These are phyloP conservation scores for Aspergillus phoenicis DNA, from an alignment of 2,329 filamentous ascomycete genomes.

Conservation along the genomic window DNA sequence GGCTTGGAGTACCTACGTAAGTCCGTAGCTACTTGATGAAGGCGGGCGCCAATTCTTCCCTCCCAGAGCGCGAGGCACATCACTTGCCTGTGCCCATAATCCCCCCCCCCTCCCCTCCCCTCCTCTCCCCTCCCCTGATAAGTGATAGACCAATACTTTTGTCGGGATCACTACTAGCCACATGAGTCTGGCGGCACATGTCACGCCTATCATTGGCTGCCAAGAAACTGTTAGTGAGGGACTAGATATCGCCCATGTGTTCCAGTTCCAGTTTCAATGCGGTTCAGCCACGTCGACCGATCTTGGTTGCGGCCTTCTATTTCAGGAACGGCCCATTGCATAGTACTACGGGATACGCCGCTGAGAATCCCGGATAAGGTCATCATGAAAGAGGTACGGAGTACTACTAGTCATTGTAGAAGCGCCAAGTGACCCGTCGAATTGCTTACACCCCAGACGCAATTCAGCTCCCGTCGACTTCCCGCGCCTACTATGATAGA, in stretches of 20 bases:
- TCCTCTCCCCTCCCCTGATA: neutral
- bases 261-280: neutral
- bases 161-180: neutral
- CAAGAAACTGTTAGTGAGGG: neutral
- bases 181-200: slow-evolving; percentile 5
- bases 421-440: neutral
- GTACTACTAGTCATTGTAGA: neutral
- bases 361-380: neutral
- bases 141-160: slow-evolving; percentile 1
- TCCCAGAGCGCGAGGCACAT: too few relatives aligned
- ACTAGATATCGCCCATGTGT: neutral
- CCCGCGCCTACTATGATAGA: neutral
- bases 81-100: neutral
- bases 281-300: slow-evolving; percentile 5
- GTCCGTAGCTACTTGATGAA: neutral
- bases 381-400: neutral
- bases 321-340: neutral
- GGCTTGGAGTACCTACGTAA: neutral
- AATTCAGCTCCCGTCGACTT: neutral
- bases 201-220: slow-evolving; percentile 8
- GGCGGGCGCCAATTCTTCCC: neutral
- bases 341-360: neutral
- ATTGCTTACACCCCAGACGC: neutral
- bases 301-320: neutral
- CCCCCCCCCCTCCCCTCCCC: neutral